Percentiles rank a stretch among this genome's conserved stretches.
Conservation (phyloP, 2,329 filamentous ascomycete genomes). For the Diplodia seriata region DNA sequence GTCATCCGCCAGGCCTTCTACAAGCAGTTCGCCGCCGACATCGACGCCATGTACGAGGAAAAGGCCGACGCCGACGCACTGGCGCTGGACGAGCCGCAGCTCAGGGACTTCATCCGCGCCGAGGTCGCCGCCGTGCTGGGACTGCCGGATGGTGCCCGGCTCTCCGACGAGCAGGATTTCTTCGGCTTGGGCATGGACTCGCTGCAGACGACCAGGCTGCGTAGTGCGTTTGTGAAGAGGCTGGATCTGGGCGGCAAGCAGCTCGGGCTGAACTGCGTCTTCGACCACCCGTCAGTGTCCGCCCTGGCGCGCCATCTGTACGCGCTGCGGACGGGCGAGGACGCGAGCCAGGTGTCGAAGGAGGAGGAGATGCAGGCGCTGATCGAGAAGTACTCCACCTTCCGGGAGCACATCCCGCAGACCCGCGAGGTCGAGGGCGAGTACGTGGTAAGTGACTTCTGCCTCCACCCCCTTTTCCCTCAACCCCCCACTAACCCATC, state of each 20-base stretch:
- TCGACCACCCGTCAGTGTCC: slow-evolving; percentile 61
- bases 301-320: slow-evolving; percentile 56
- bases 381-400: slow-evolving; percentile 54
- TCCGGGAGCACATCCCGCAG: slow-evolving; percentile 41
- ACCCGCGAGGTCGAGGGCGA: slow-evolving; percentile 31
- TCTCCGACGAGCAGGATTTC: slow-evolving; percentile 55
- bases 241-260: slow-evolving; percentile 57
- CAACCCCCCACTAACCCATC: slow-evolving; percentile 42
- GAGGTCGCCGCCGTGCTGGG: slow-evolving; percentile 37
- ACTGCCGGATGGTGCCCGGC: slow-evolving; percentile 31
- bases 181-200: slow-evolving; percentile 66
- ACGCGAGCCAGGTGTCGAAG: slow-evolving; percentile 44
- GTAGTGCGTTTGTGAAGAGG: slow-evolving; percentile 59
- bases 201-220: slow-evolving; percentile 64
- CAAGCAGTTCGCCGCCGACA: slow-evolving; percentile 56
- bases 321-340: slow-evolving; percentile 50
- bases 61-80: slow-evolving; percentile 36
- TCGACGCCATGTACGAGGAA: slow-evolving; percentile 54
- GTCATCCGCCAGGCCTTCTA: slow-evolving; percentile 62
- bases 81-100: slow-evolving; percentile 40
- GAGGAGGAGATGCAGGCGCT: slow-evolving; percentile 55
- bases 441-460: slow-evolving; percentile 33
- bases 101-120: slow-evolving; percentile 43
- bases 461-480: background rate
- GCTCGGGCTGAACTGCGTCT: slow-evolving; percentile 65